Evolutionary conservation across 257 asterid genomes (phyloP).

Genomic region (Ajuga chamaepitys): DNA sequence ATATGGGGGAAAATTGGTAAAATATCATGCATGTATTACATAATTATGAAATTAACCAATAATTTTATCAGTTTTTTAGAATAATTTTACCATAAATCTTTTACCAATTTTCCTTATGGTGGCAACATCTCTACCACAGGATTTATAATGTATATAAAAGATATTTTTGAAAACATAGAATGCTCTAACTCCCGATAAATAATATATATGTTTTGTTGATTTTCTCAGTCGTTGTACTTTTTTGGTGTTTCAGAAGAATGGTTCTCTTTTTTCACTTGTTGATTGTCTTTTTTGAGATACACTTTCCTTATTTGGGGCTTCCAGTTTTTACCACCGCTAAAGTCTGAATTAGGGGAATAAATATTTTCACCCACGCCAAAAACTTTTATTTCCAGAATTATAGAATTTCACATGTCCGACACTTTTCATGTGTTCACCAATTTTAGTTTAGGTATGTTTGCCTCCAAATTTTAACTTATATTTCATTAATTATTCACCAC

Average conservation of each 20-base stretch:
- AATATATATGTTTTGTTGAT: neutral
- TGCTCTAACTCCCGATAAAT: conserved; percentile 5
- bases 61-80: no score
- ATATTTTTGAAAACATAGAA: neutral
- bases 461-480: no score
- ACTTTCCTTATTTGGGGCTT: conserved; percentile 21
- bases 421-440: neutral
- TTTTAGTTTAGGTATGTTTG: no score
- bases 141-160: no score
- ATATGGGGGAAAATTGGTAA: no score
- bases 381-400: neutral
- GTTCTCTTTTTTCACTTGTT: conserved; percentile 8
- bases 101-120: no score
- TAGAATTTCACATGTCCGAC: neutral
- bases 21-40: no score
- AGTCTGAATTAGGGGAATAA: conserved; percentile 13
- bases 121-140: no score
- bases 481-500: no score
- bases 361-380: neutral
- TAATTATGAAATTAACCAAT: no score
- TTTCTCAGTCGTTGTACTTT: conserved; percentile 4
- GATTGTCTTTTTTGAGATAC: neutral
- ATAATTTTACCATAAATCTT: no score
- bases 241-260: conserved; percentile 1
- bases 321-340: conserved; percentile 6